Percentiles rank a stretch among this genome's conserved stretches.
These are phyloP conservation scores for Farysia itapuensis DNA, from an alignment of 1,284 basidiomycete species.

Conservation along the genomic window DNA sequence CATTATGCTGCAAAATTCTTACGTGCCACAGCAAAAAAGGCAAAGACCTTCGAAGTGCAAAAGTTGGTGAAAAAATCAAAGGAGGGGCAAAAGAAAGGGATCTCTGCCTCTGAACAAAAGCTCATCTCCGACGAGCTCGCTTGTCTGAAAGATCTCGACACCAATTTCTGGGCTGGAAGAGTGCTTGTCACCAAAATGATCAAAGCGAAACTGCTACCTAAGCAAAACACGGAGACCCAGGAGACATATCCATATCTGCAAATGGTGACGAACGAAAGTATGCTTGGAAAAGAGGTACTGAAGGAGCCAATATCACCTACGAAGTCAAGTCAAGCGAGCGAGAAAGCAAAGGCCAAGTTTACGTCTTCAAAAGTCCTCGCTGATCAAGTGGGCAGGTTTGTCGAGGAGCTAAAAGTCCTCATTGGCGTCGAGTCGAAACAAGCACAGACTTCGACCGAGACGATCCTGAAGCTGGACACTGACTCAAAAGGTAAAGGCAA, in stretches of 20 bases:
- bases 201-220: slow-evolving; percentile 43
- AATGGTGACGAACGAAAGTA: slow-evolving; percentile 36
- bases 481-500: slow-evolving; percentile 20
- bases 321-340: slow-evolving; percentile 52
- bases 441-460: neutral
- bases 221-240: neutral
- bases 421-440: slow-evolving; percentile 10
- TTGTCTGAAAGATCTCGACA: slow-evolving; percentile 67
- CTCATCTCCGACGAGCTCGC: slow-evolving; percentile 68
- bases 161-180: slow-evolving; percentile 19
- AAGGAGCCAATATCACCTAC: slow-evolving; percentile 2
- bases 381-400: slow-evolving; percentile 65
- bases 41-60: slow-evolving; percentile 78
- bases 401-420: slow-evolving; percentile 62
- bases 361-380: slow-evolving; percentile 76
- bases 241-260: slow-evolving; percentile 4
- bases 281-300: slow-evolving; percentile 45
- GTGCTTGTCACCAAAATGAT: slow-evolving; percentile 44
- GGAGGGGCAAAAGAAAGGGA: slow-evolving; percentile 62
- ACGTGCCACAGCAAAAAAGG: slow-evolving; percentile 74
- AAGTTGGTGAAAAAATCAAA: slow-evolving; percentile 82
- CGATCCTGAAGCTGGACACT: neutral
- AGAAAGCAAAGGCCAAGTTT: slow-evolving; percentile 73
- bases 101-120: slow-evolving; percentile 50
- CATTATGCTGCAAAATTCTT: slow-evolving; percentile 72